Base-by-base conservation (phyloP, 2,329 filamentous ascomycete genomes). In the Colletotrichum spinosum region DNA sequence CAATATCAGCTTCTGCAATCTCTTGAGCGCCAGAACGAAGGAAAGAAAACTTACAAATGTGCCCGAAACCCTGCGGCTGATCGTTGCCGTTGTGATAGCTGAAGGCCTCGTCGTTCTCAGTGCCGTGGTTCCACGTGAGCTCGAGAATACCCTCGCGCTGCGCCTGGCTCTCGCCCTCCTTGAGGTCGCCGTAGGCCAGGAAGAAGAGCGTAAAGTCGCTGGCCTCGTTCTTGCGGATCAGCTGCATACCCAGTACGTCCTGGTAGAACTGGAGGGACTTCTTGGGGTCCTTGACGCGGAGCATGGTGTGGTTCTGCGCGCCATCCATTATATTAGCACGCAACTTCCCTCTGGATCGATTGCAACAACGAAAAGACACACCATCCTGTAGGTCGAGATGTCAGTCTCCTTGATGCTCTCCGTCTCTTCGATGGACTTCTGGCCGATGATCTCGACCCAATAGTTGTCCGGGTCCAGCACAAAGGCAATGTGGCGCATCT, bases 11-110 rank as follows among this genome's bases (percentile, higher is more conserved):
- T 25, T 25, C 25, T 25, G 25, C 25, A 25, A 5, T 25, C 25
- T 25, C 25, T 25, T 25, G 25, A 25, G 25, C 25, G 25, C 41
- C 17, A 17, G 9, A 4, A 55, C 15, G 7, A 37, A 60, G 15
- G 53, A 83, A 25, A 25, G 25, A 4, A 25, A 25, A 25, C 87
- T 81, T 78, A 91, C 93, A 97, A 67, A 97, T 94, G 74, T 97
- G 94, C 0, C 95, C 94, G 70, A 97, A 98, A 1, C 96, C 96
- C 77, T 97, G 94, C 1, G 95, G 95, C 76, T 97, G 84, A 46
- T 90, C 84, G 77, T 99, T 99, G 42, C 96, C 96, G 72, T 97
- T 90, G 79, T 99, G 95, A 76, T 99, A 99, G 70, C 86, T 87
- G 75, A 97, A 96, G 69, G 81, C 81, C 61, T 89, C 87, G 68